Percentiles rank a stretch among this genome's conserved stretches.
Evolutionary conservation across 2,329 filamentous ascomycete genomes (phyloP).

Genomic region (Xylariomycetidae sp.): DNA sequence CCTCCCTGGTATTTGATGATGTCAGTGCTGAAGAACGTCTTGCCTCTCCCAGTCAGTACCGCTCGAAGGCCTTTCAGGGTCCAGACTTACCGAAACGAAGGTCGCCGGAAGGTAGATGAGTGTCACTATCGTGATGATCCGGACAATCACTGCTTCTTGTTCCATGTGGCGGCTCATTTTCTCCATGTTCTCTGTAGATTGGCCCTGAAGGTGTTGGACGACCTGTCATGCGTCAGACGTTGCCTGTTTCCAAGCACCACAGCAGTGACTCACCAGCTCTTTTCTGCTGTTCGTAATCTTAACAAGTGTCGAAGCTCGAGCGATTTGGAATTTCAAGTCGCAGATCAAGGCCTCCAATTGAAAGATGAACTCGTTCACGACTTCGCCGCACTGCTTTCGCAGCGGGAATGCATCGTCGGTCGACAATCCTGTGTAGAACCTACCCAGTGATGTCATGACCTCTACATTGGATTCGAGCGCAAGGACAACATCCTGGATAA

Average conservation of each 20-base stretch:
- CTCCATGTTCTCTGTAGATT: constrained; percentile 24
- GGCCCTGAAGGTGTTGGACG: constrained; percentile 27
- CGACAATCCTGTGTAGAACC: constrained; percentile 22
- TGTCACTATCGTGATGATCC: constrained; percentile 24
- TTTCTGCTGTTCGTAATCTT: constrained; percentile 31
- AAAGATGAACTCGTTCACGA: constrained; percentile 20
- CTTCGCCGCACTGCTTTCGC: constrained; percentile 11
- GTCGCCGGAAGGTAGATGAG: constrained; percentile 17
- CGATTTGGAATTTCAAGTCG: constrained; percentile 30
- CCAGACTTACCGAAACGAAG: constrained; percentile 12
- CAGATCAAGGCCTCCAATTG: constrained; percentile 29
- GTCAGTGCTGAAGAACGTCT: constrained; percentile 15
- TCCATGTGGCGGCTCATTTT: constrained; percentile 14
- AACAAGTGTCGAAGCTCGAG: constrained; percentile 27
- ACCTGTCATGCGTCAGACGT: constrained; percentile 19
- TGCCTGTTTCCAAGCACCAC: background rate
- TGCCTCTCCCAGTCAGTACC: constrained; percentile 2
- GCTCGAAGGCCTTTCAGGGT: background rate
- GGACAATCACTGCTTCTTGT: constrained; percentile 14
- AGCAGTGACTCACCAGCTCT: constrained; percentile 18
- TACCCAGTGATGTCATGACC: constrained; percentile 25
- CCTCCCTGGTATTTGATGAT: constrained; percentile 13
- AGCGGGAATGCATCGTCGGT: constrained; percentile 19
- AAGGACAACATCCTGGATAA: constrained; percentile 28
- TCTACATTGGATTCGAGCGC: constrained; percentile 32